Conservation (phyloP, 441 rosid genomes). For the California macrophylla region DNA sequence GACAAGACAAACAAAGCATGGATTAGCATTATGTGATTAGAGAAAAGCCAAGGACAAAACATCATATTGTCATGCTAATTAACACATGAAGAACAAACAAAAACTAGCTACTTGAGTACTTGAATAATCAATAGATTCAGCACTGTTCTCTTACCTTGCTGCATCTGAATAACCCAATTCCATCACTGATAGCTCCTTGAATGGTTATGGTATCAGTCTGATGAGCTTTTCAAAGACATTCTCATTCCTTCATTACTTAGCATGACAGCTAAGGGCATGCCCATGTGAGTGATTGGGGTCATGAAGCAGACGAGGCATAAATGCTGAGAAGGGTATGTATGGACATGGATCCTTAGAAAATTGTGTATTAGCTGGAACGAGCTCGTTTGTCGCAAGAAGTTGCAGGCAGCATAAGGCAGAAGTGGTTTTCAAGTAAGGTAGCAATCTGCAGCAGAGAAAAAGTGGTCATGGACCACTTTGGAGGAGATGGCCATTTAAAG, state of each 20-base stretch:
- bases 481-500: neutral
- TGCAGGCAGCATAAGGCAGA: neutral
- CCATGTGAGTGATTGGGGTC: neutral
- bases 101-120: neutral
- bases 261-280: neutral
- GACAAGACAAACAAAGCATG: neutral
- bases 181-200: neutral
- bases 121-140: too few relatives aligned
- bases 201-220: neutral
- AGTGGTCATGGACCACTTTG: neutral
- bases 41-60: neutral
- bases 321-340: neutral
- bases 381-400: constrained; percentile 1
- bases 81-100: neutral
- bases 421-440: neutral
- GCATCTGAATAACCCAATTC: neutral
- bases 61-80: neutral
- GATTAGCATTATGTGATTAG: neutral
- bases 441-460: neutral
- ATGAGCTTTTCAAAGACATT: neutral
- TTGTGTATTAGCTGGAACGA: neutral
- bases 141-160: neutral
- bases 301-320: neutral
- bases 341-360: neutral
- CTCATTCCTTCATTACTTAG: constrained; percentile 2